A percentile compares a stretch with the other conserved stretches of the same genome.
These are phyloP conservation scores for Pichia cephalocereana DNA, from an alignment of 805 yeast genomes.

Conservation along the genomic window DNA sequence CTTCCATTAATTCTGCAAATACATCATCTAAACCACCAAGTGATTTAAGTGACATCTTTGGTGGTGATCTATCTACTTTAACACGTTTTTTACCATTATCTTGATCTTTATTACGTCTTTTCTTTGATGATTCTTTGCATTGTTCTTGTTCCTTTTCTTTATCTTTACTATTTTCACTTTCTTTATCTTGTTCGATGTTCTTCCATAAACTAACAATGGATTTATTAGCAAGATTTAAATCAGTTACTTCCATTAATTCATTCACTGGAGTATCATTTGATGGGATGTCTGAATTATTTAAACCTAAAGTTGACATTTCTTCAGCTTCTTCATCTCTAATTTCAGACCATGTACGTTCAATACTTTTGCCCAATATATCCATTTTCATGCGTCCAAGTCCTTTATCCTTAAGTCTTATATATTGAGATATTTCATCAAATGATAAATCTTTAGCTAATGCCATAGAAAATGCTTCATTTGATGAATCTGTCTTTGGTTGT, in stretches of 20 bases:
- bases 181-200: constrained; percentile 2
- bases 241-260: constrained; percentile 54
- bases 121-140: constrained; percentile 10
- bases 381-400: constrained; percentile 64
- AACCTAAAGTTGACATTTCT: constrained; percentile 35
- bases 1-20: constrained; percentile 79
- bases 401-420: constrained; percentile 56
- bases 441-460: constrained; percentile 56
- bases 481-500: neutral
- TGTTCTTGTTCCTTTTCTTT: neutral
- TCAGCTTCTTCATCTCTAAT: constrained; percentile 53
- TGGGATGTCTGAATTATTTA: constrained; percentile 3
- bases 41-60: constrained; percentile 56
- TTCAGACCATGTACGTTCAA: constrained; percentile 48
- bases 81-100: constrained; percentile 16
- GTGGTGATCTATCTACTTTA: constrained; percentile 56
- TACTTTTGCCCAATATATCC: constrained; percentile 49
- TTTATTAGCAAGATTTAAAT: constrained; percentile 64
- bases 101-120: constrained; percentile 37
- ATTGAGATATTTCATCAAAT: constrained; percentile 42
- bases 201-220: constrained; percentile 70
- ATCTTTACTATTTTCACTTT: neutral
- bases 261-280: constrained; percentile 24
- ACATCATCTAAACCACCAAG: constrained; percentile 86
- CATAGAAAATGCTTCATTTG: constrained; percentile 19